Conservation (phyloP, 169 alveolate species). For the Miamiensis avidus region DNA sequence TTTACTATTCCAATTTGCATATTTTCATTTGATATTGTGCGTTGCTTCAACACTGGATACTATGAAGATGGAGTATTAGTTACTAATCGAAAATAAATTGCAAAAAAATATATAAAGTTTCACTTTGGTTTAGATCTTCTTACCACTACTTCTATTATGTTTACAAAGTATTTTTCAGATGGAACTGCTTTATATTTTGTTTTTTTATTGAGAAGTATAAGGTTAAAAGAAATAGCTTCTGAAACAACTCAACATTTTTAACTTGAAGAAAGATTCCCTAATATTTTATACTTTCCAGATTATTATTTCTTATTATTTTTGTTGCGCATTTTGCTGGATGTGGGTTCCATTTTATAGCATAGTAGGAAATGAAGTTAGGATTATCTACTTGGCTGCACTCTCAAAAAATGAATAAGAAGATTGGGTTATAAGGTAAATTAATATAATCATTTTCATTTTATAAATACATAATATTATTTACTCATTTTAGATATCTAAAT, state of each 20-base stretch:
- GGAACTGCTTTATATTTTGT: neutral
- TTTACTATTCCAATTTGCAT: neutral
- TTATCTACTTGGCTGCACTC: neutral
- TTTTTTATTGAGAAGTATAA: constrained; percentile 2
- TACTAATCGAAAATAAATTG: neutral
- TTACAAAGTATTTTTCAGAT: neutral
- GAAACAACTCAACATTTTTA: constrained; percentile 6
- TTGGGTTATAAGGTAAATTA: neutral
- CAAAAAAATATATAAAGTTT: neutral
- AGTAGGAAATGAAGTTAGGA: neutral
- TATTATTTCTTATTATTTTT: neutral
- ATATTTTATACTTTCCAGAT: neutral
- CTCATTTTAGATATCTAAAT: neutral
- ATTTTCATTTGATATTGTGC: neutral
- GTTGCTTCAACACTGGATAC: constrained; percentile 1
- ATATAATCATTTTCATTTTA: too few relatives aligned
- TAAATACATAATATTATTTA: too few relatives aligned
- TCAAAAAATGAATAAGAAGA: too few relatives aligned
- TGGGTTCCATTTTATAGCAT: constrained; percentile 5
- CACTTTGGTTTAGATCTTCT: neutral
- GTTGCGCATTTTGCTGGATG: constrained; percentile 25
- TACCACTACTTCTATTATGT: neutral
- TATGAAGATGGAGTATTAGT: constrained; percentile 18
- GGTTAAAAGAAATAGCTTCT: neutral
- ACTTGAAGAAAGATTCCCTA: neutral